These are phyloP conservation scores for Puya raimondii DNA, from an alignment of 176 grass and related monocot genomes.

Conservation along the genomic window DNA sequence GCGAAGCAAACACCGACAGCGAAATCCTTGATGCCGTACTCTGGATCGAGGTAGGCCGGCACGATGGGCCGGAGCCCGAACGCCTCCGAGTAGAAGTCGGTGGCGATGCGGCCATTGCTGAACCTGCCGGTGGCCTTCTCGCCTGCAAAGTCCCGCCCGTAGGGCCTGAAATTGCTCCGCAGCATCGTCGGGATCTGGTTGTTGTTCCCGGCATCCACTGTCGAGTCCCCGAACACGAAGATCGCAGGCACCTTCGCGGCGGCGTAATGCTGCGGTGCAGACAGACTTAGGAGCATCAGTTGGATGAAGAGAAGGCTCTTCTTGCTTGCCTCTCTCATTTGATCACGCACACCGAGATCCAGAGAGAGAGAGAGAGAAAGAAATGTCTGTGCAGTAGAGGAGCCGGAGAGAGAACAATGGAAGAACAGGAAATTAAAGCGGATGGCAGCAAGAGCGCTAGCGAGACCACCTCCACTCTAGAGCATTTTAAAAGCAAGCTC, in stretches of 20 bases:
- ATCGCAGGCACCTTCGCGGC: slow-evolving; percentile 37
- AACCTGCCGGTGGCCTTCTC: slow-evolving; percentile 52
- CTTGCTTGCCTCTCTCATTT: too few relatives aligned
- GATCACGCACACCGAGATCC: too few relatives aligned
- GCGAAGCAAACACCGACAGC: slow-evolving; percentile 59
- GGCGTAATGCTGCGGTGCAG: background rate
- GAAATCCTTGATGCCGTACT: slow-evolving; percentile 39
- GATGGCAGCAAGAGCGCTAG: too few relatives aligned
- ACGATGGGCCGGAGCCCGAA: slow-evolving; percentile 39
- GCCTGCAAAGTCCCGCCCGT: slow-evolving; percentile 50
- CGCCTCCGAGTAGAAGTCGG: slow-evolving; percentile 61
- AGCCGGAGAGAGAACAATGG: too few relatives aligned
- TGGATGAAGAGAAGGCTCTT: too few relatives aligned
- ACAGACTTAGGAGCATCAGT: too few relatives aligned
- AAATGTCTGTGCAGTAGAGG: too few relatives aligned
- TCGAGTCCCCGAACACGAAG: slow-evolving; percentile 61
- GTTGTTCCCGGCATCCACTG: slow-evolving; percentile 66
- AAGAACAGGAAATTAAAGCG: too few relatives aligned
- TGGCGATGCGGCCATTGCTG: slow-evolving; percentile 52
- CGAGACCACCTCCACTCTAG: too few relatives aligned
- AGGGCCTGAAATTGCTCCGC: slow-evolving; percentile 51
- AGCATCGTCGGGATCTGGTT: slow-evolving; percentile 27
- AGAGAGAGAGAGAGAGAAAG: too few relatives aligned
- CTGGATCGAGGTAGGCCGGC: slow-evolving; percentile 57
- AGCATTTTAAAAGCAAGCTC: too few relatives aligned